Conservation (phyloP, 768 basidiomycete genomes). For the Boletus rex-veris region DNA sequence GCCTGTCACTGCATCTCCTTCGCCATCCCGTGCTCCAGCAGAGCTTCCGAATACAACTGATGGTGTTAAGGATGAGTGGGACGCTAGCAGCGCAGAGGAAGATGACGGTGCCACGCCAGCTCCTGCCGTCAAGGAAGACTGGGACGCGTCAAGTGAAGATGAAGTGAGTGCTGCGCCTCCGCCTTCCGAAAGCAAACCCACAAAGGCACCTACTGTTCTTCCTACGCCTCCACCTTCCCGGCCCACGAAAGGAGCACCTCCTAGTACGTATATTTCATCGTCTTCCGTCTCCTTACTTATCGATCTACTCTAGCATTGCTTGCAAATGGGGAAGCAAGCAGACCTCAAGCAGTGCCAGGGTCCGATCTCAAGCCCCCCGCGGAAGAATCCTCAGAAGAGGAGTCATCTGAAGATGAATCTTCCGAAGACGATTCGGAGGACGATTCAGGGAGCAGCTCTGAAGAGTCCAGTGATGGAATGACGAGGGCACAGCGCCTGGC, state of each 20-base stretch:
- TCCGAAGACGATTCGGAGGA: slow-evolving; percentile 50
- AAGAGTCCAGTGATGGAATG: slow-evolving; percentile 59
- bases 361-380: slow-evolving; percentile 27
- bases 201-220: slow-evolving; percentile 3
- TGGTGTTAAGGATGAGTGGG: slow-evolving; percentile 53
- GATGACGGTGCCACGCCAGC: slow-evolving; percentile 26
- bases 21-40: slow-evolving; percentile 26
- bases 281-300: not conserved
- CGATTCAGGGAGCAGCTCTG: slow-evolving; percentile 40
- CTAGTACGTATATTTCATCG: slow-evolving; percentile 10
- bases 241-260: slow-evolving; percentile 1
- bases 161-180: slow-evolving; percentile 37
- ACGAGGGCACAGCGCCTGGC: slow-evolving; percentile 64
- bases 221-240: not conserved
- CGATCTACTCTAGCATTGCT: not conserved
- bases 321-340: slow-evolving; percentile 7
- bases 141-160: slow-evolving; percentile 67
- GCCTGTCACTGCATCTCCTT: slow-evolving; percentile 22
- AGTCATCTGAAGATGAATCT: slow-evolving; percentile 40
- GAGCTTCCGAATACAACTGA: slow-evolving; percentile 23
- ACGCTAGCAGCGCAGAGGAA: slow-evolving; percentile 45
- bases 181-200: slow-evolving; percentile 14
- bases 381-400: slow-evolving; percentile 30
- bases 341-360: slow-evolving; percentile 23
- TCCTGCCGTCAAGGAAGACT: slow-evolving; percentile 48